These are phyloP conservation scores for Oryza nivara DNA, from an alignment of 176 grass and related monocot genomes.

Conservation along the genomic window DNA sequence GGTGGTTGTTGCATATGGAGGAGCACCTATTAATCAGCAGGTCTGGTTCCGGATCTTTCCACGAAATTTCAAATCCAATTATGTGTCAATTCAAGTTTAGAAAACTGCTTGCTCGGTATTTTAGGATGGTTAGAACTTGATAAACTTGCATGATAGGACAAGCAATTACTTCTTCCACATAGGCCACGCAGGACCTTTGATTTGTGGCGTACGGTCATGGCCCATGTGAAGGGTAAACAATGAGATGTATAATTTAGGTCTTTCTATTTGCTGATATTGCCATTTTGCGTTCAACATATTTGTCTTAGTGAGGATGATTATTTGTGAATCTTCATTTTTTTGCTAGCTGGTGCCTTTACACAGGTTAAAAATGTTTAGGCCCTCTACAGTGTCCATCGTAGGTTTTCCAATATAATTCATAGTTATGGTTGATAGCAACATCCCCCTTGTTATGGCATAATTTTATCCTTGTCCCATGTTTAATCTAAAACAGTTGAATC, in stretches of 20 bases:
- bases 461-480: neutral
- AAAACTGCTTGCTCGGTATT: neutral
- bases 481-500: neutral
- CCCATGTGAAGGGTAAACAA: neutral
- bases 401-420: neutral
- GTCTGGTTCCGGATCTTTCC: conserved; percentile 33
- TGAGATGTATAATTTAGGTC: neutral
- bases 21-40: conserved; percentile 95
- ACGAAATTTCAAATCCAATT: neutral
- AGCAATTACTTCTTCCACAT: neutral
- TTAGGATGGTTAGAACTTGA: neutral
- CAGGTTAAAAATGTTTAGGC: neutral
- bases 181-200: neutral
- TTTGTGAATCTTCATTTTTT: neutral
- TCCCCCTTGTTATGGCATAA: neutral
- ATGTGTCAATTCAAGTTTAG: neutral
- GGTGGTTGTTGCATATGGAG: conserved; percentile 92
- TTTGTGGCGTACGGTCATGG: neutral
- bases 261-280: conserved; percentile 5
- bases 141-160: neutral
- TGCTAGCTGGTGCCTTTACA: neutral
- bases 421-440: neutral
- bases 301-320: neutral
- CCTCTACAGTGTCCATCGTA: neutral
- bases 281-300: neutral